phyloP scores from a whole-genome alignment of 208 protist genomes.

The Trypanosoma platydactyli region DNA sequence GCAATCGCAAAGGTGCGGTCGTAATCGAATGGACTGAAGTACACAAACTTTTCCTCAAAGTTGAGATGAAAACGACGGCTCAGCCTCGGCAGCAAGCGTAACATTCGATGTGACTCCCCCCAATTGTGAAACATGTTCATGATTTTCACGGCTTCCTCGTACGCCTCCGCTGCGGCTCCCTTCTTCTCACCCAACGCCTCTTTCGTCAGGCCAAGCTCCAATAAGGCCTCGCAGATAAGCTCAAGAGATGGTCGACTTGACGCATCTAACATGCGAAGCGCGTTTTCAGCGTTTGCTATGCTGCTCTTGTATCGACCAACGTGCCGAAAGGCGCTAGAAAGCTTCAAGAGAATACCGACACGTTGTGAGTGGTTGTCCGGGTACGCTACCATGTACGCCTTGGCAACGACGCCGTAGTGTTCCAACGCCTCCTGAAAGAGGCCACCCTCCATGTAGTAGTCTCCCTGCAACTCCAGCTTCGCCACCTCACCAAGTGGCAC shows the following conservation, averaged over 20 bases:
- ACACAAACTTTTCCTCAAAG: constrained; percentile 88
- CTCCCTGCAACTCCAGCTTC: constrained; percentile 84
- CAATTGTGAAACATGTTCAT: constrained; percentile 77
- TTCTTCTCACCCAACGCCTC: constrained; percentile 44
- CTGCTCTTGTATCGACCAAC: constrained; percentile 70
- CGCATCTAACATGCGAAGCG: constrained; percentile 67
- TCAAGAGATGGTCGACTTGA: constrained; percentile 57
- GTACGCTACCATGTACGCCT: constrained; percentile 83
- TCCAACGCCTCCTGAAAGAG: constrained; percentile 87
- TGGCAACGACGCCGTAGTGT: constrained; percentile 87
- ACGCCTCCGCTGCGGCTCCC: constrained; percentile 49
- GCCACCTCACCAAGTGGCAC: constrained; percentile 81
- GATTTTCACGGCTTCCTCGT: constrained; percentile 75
- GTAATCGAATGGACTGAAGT: constrained; percentile 89
- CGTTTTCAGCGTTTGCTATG: constrained; percentile 54
- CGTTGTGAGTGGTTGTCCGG: constrained; percentile 73
- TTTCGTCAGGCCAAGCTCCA: constrained; percentile 77
- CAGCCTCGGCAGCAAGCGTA: constrained; percentile 79
- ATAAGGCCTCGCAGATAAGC: constrained; percentile 77
- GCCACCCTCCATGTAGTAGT: constrained; percentile 83
- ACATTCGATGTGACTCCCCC: constrained; percentile 85
- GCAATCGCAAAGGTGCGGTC: constrained; percentile 84
- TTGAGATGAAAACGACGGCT: constrained; percentile 85
- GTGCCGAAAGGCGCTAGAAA: constrained; percentile 76
- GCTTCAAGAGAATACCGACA: constrained; percentile 75